phyloP scores from a whole-genome alignment of 352 stramenopile species.

The Blastocystis sp. region DNA sequence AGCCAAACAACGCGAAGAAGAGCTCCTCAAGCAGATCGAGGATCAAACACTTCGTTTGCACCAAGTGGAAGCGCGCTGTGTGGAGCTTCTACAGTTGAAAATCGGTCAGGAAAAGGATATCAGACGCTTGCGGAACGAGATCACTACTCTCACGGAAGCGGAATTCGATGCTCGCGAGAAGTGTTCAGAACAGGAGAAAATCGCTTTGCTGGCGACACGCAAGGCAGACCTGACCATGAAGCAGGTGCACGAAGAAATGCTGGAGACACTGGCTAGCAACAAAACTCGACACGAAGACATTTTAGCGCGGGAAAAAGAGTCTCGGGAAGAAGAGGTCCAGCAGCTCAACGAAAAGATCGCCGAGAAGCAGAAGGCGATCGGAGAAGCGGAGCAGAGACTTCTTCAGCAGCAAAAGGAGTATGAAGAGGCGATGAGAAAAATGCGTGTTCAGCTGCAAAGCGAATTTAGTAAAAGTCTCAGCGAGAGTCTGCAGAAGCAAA shows the following conservation, averaged over 20 bases:
- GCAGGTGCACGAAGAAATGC: constrained; percentile 7
- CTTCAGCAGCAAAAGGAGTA: not conserved
- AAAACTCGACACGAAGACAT: not conserved
- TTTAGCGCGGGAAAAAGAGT: not conserved
- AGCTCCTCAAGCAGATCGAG: not conserved
- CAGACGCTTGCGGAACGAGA: not conserved
- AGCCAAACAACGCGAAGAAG: not conserved
- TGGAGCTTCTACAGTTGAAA: constrained; percentile 32
- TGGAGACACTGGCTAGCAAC: not conserved
- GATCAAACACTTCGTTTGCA: not conserved
- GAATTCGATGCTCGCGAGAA: not conserved
- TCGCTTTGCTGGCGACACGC: not conserved
- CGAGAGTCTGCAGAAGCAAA: not conserved
- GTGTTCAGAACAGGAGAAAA: not conserved
- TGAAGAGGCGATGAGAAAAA: not conserved
- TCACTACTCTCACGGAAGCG: not conserved
- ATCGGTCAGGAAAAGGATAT: not conserved
- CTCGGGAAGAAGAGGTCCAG: not conserved
- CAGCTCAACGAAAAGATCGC: not conserved
- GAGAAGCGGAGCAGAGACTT: not conserved
- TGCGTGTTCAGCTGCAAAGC: not conserved
- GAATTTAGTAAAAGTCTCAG: not conserved
- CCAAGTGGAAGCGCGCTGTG: not conserved
- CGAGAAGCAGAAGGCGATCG: not conserved
- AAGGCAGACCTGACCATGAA: not conserved